Percentiles rank a stretch among this genome's conserved stretches.
phyloP scores from a whole-genome alignment of 768 basidiomycete genomes.

The Lactarius deliciosus region DNA sequence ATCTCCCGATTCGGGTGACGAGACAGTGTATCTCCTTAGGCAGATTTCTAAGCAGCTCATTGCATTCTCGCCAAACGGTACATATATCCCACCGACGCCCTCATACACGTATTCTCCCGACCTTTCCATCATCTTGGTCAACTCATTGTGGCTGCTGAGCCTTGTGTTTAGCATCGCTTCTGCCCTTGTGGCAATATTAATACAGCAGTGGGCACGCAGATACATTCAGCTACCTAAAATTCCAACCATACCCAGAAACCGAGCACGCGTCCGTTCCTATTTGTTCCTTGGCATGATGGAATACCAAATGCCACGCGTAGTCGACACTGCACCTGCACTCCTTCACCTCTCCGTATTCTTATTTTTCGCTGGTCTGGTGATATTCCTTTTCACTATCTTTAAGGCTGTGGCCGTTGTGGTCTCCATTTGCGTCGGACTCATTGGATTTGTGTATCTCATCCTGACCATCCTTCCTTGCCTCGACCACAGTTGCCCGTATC shows the following conservation, averaged over 20 bases:
- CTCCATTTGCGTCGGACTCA: slow-evolving; percentile 9
- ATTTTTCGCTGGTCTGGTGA: slow-evolving; percentile 49
- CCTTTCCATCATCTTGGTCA: slow-evolving; percentile 17
- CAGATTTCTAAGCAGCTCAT: slow-evolving; percentile 24
- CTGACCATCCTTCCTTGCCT: slow-evolving; percentile 27
- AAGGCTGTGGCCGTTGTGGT: slow-evolving; percentile 19
- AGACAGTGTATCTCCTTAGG: slow-evolving; percentile 10
- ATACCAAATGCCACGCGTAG: slow-evolving; percentile 42
- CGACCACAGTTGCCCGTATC: slow-evolving; percentile 28
- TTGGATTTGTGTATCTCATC: slow-evolving; percentile 22
- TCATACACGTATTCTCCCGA: background rate
- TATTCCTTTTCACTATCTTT: slow-evolving; percentile 41
- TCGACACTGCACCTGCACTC: slow-evolving; percentile 45
- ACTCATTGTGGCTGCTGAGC: slow-evolving; percentile 27
- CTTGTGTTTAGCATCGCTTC: slow-evolving; percentile 25
- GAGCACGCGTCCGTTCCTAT: slow-evolving; percentile 40
- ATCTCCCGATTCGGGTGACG: slow-evolving; percentile 14
- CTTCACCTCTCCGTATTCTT: slow-evolving; percentile 50
- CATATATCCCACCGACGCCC: background rate
- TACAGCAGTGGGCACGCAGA: slow-evolving; percentile 27
- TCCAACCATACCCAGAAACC: slow-evolving; percentile 35
- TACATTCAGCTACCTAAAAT: slow-evolving; percentile 30
- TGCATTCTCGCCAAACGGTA: background rate
- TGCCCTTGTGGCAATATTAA: slow-evolving; percentile 18
- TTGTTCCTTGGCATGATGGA: slow-evolving; percentile 42